Evolutionary conservation across 2,329 filamentous ascomycete species (phyloP).

Genomic region (Trichoderma sp.): DNA sequence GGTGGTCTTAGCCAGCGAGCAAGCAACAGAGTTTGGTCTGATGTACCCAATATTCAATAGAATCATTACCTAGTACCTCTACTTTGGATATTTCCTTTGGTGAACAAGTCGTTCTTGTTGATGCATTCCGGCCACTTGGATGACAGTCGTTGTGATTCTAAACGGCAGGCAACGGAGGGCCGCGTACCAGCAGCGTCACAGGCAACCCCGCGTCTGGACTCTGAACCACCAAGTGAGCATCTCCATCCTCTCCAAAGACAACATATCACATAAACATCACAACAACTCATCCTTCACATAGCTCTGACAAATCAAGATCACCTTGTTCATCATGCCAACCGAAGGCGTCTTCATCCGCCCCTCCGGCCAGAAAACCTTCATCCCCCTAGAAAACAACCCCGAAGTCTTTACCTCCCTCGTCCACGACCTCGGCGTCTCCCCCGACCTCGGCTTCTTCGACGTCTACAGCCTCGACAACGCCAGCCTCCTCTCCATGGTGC

Average conservation of each 20-base stretch:
- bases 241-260: not conserved
- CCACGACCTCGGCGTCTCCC: slow-evolving; percentile 70
- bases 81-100: not conserved
- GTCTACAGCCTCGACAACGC: slow-evolving; percentile 80
- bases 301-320: not conserved
- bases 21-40: not conserved
- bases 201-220: slow-evolving; percentile 23
- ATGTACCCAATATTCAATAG: not conserved
- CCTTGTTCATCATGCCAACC: slow-evolving; percentile 34
- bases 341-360: slow-evolving; percentile 39
- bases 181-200: slow-evolving; percentile 18
- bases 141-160: not conserved
- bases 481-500: slow-evolving; percentile 69
- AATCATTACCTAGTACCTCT: not conserved
- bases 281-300: not conserved
- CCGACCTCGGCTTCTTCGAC: slow-evolving; percentile 73
- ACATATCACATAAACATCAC: not conserved
- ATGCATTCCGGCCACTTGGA: too few species aligned
- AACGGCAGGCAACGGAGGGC: slow-evolving; percentile 17
- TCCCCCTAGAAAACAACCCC: slow-evolving; percentile 64
- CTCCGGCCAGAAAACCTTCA: slow-evolving; percentile 42
- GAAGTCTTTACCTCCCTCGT: slow-evolving; percentile 75
- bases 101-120: not conserved
- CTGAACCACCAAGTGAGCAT: not conserved
- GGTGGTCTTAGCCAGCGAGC: not conserved